Base-by-base conservation (phyloP, 2,329 filamentous ascomycete genomes). In the Ambrosiella beaveri region DNA sequence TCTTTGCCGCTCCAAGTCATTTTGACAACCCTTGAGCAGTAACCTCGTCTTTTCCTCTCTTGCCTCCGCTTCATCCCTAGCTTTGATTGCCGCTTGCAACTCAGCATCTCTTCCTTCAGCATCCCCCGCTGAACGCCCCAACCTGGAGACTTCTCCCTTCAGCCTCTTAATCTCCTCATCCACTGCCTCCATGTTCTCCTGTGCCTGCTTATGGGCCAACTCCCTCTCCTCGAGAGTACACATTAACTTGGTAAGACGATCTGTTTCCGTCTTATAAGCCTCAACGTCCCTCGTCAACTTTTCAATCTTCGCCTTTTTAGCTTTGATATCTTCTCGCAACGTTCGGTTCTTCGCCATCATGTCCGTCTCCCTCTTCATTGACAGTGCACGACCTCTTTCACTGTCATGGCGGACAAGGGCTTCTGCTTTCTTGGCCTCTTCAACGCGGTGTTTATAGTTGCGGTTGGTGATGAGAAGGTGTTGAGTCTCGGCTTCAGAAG, bases 401-500 rank as follows among this genome's bases (percentile, higher is more conserved):
- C 80, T 82, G 64, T 90, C 86, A 62, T 81, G 85, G 64, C 82
- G 84, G 55, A 84, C 76, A 65, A 86, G 82, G 61, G 79, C 74
- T 67, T 87, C 85, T 1, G 78, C 73, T 63, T 83, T 81, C 64
- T 86, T 86, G 1, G 84, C 82, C 58, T 88, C 85, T 58, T 85
- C 81, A 7, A 88, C 75, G 57, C 85, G 83, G 57, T 80, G 80
- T 66, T 84, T 87, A 37, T 91, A 71, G 17, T 80, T 81, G 15
- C 85, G 81, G 65, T 90, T 91, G 15, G 78, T 82, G 64, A 88
- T 84, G 62, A 91, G 80, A 2, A 93, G 71, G 57, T 89, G 88
- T 63, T 91, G 86, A 1, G 85, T 88, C 66, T 93, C 86, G 0
- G 87, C 86, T 66, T 91, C 87, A 0, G 81, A 84, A 1, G 86